phyloP scores from a whole-genome alignment of 805 yeast species.

The Sugiyamaella mastotermitis region DNA sequence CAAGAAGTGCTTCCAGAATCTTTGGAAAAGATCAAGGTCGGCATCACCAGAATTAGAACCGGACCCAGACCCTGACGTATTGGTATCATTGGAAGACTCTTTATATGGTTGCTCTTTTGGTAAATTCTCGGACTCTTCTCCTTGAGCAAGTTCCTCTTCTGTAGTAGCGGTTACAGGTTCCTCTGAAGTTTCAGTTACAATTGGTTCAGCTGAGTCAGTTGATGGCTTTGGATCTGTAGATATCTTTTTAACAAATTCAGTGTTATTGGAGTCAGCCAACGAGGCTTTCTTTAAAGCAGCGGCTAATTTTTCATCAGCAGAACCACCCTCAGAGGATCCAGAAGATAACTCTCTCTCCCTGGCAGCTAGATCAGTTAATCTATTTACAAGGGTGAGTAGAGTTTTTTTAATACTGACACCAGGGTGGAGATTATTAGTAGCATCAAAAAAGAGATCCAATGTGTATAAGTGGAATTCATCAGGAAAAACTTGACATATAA shows the following conservation, averaged over 20 bases:
- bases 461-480: conserved; percentile 83
- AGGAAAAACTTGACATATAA: conserved; percentile 89
- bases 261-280: conserved; percentile 3
- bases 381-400: conserved; percentile 62
- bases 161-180: background rate
- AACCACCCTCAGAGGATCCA: conserved; percentile 6
- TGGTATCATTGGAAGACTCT: background rate
- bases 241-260: background rate
- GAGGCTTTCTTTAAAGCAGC: conserved; percentile 4
- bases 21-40: conserved; percentile 42
- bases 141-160: conserved; percentile 10
- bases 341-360: conserved; percentile 13
- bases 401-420: conserved; percentile 62
- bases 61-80: background rate
- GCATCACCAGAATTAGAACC: background rate
- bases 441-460: conserved; percentile 56
- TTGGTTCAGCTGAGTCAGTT: too few species aligned
- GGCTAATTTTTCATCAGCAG: conserved; percentile 11
- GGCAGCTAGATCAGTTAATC: conserved; percentile 33
- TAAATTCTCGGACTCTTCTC: conserved; percentile 11
- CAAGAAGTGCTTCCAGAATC: conserved; percentile 60
- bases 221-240: background rate
- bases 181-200: background rate
- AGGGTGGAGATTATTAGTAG: conserved; percentile 63
- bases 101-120: conserved; percentile 16